Conservation (phyloP, 192 early-diverging fungal genomes). For the Dissophora ornata region DNA sequence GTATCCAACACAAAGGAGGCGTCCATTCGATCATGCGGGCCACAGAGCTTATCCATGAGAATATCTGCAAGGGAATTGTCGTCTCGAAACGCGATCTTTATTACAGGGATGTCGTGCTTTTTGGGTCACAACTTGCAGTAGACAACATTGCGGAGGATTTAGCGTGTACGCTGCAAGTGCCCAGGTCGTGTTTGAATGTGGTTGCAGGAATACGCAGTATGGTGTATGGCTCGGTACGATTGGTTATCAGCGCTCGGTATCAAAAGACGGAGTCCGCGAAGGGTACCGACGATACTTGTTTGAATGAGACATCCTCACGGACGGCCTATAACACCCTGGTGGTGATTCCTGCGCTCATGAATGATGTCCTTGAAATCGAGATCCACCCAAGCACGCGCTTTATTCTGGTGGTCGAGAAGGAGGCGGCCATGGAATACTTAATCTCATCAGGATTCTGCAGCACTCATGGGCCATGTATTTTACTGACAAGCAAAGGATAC, state of each 20-base stretch:
- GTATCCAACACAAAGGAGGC: not conserved
- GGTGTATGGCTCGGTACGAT: constrained; percentile 29
- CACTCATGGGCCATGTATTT: constrained; percentile 33
- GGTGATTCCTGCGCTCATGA: constrained; percentile 12
- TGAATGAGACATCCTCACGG: not conserved
- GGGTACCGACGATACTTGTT: not conserved
- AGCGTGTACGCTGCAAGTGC: constrained; percentile 29
- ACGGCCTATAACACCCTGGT: constrained; percentile 39
- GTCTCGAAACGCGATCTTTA: constrained; percentile 36
- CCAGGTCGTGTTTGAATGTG: constrained; percentile 37
- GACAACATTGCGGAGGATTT: constrained; percentile 41
- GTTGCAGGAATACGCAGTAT: constrained; percentile 31
- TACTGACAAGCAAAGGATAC: constrained; percentile 49
- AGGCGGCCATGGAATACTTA: constrained; percentile 29
- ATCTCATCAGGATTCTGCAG: constrained; percentile 33
- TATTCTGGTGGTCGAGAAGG: constrained; percentile 43
- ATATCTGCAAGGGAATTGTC: constrained; percentile 1
- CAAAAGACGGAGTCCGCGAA: not conserved
- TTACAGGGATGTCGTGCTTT: constrained; percentile 33
- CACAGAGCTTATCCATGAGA: constrained; percentile 22
- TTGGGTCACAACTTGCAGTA: constrained; percentile 22
- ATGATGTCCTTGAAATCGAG: constrained; percentile 31
- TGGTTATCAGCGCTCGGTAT: not conserved
- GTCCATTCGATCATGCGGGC: constrained; percentile 1
- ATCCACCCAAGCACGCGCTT: constrained; percentile 34